Base-by-base conservation (phyloP, 257 asterid genomes). In the Ilex asprella region DNA sequence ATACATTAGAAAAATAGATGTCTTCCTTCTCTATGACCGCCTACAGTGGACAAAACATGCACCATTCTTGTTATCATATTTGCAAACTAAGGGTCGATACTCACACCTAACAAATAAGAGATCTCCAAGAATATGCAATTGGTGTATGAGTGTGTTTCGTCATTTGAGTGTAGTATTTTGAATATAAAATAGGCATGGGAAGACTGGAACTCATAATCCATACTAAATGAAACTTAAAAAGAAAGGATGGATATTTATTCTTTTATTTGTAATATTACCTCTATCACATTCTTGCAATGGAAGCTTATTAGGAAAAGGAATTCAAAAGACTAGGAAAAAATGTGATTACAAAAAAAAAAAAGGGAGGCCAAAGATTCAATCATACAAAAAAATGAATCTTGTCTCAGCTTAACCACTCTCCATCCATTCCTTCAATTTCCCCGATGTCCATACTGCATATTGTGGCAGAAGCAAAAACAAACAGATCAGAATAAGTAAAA, bases 381-480 rank as follows among this genome's bases (percentile, higher is more conserved):
- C 70, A 67, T 61, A 53, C 67, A 63, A 73, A 71, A 64, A 67
- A 78, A 66, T 65, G 74, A 80, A 62, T 79, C 81, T 81, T 74
- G 71, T 71, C 84, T 79, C 84, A 86, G 74, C 92, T 83, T 63
- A 86, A 76, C 96, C 97, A 90, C 63, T 85, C 97, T 59, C 75
- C 97, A 67, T 89, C 91, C 83, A 86, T 86, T 49, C 85, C 95
- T 75, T 90, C 96, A 67, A 87, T 90, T 73, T 85, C 97, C 68
- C 78, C 96, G 47, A 90, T 90, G 69, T 87, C 97, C 94, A 89
- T 81, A 75, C 97, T 91, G 95, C 84, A 74, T 66, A 58, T 41
- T 58, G 52, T 58, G 70, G 61, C 60, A 59, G 41, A 60, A 32
- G 32, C 41, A 7, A 11, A 16, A 58, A 53, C 12, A 49, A 60